Percentiles rank a stretch among this genome's conserved stretches.
Evolutionary conservation across 1,284 basidiomycete genomes (phyloP).

Genomic region (Trametes polyzona): DNA sequence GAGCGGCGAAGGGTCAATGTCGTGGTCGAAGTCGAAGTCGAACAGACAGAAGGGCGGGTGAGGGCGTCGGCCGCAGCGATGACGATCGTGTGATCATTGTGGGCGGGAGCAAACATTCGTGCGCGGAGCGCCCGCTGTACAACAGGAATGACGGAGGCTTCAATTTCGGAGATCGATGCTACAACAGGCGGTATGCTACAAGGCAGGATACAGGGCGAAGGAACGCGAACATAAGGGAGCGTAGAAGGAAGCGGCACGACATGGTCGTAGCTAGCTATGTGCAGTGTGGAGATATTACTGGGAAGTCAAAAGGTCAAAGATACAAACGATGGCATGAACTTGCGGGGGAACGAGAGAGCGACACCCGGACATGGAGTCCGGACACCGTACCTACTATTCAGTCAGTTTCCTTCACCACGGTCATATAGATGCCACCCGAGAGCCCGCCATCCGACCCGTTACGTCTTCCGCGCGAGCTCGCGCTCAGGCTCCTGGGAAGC

Average conservation of each 20-base stretch:
- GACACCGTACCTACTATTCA: conserved; percentile 1
- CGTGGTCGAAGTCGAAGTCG: background rate
- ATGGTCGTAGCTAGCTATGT: background rate
- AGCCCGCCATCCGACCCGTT: conserved; percentile 23
- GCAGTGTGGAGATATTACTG: background rate
- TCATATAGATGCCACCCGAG: conserved; percentile 42
- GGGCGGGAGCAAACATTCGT: background rate
- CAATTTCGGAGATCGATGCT: no score
- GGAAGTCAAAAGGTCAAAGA: background rate
- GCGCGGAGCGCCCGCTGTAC: conserved; percentile 3
- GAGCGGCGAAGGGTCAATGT: no score
- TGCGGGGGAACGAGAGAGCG: background rate
- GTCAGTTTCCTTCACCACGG: conserved; percentile 43
- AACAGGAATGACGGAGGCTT: no score
- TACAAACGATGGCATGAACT: background rate
- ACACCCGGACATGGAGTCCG: background rate
- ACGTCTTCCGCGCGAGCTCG: conserved; percentile 17
- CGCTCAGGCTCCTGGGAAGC: conserved; percentile 21
- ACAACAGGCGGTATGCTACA: conserved; percentile 14
- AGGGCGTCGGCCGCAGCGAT: background rate
- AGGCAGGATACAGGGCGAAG: background rate
- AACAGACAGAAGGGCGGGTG: no score
- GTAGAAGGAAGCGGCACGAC: background rate
- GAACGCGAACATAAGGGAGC: background rate
- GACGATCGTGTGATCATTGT: no score